These are phyloP conservation scores for Wickerhamia fluorescens DNA, from an alignment of 805 yeast genomes.

Conservation along the genomic window DNA sequence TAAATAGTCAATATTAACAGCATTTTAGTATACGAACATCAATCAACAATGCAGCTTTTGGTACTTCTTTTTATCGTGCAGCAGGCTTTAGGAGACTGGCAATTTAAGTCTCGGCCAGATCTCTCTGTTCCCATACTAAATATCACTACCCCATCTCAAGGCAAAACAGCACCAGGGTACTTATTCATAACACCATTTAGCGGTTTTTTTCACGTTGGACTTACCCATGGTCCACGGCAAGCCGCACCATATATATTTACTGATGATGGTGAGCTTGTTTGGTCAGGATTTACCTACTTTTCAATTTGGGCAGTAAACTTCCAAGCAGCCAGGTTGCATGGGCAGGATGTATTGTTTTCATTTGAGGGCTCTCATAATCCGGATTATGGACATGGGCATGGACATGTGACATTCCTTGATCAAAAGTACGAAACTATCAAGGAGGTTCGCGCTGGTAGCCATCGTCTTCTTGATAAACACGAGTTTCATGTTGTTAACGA, in stretches of 20 bases:
- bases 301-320: slow-evolving; percentile 15
- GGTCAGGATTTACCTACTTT: slow-evolving; percentile 29
- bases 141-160: slow-evolving; percentile 22
- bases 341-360: slow-evolving; percentile 20
- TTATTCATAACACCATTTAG: slow-evolving; percentile 27
- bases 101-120: slow-evolving; percentile 28
- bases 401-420: slow-evolving; percentile 25
- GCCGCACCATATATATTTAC: slow-evolving; percentile 30
- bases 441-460: slow-evolving; percentile 29
- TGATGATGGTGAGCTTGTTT: slow-evolving; percentile 28
- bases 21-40: too few relatives aligned
- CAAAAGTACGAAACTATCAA: slow-evolving; percentile 20
- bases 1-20: too few relatives aligned
- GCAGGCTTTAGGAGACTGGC: slow-evolving; percentile 19
- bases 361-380: slow-evolving; percentile 31
- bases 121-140: slow-evolving; percentile 26
- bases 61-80: not conserved
- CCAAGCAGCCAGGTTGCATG: slow-evolving; percentile 9
- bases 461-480: slow-evolving; percentile 27
- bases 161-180: slow-evolving; percentile 18
- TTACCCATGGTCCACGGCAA: slow-evolving; percentile 15
- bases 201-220: slow-evolving; percentile 12
- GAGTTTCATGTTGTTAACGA: slow-evolving; percentile 28
- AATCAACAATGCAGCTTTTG: too few relatives aligned
- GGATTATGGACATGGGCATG: slow-evolving; percentile 18